Evolutionary conservation across 2,329 filamentous ascomycete genomes (phyloP), one percentile per base, ranked within the genome.

Genomic region (Penicillium sp.): DNA sequence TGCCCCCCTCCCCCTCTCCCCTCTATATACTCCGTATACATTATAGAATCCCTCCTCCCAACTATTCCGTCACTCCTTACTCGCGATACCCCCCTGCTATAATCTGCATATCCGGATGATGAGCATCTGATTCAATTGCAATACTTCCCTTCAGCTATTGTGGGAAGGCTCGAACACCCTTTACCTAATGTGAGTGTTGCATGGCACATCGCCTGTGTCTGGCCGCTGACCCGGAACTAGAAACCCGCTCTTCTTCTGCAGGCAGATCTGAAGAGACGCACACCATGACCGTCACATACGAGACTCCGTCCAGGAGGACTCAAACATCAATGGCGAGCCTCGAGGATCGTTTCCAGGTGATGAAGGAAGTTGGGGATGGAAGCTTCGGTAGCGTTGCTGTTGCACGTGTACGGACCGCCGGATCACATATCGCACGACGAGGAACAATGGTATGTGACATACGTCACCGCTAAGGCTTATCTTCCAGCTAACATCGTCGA

Each of bases 321-420:
- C 74, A 69, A 54, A 69, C 67, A 56, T 75, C 67, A 63, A 77
- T 72, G 66, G 72, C 69, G 18, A 70, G 76, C 50, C 81, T 98
- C 44, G 90, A 96, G 68, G 93, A 98, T 67, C 84, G 90, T 59
- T 98, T 96, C 67, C 91, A 98, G 71, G 84, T 98, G 45, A 75
- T 98, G 66, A 98, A 97, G 73, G 93, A 98, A 65, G 94, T 98
- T 67, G 93, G 93, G 40, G 93, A 98, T 81, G 93, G 93, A 58
- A 97, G 93, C 74, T 98, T 98, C 68, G 93, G 93, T 49, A 97
- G 89, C 66, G 93, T 98, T 55, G 86, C 87, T 49, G 78, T 98
- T 53, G 93, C 91, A 59, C 83, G 93, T 69, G 90, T 95, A 56
- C 84, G 93, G 64, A 89, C 86, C 58, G 91, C 90, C 54, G 93